Evolutionary conservation across 371 early-diverging fungal genomes (phyloP).

Genomic region (Zancudomyces culisetae): DNA sequence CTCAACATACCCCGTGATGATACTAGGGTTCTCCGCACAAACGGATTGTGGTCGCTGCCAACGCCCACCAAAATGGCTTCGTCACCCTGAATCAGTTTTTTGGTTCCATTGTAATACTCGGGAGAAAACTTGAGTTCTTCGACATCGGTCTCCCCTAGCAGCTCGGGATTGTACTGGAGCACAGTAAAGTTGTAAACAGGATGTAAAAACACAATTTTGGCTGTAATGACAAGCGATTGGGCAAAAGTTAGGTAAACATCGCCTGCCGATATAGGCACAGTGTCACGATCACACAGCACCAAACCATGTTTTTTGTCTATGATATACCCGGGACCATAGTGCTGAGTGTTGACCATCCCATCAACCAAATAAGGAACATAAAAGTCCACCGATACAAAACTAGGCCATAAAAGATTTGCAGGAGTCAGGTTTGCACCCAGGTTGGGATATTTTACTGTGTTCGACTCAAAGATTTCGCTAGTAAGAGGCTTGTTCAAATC

Average conservation of each 20-base stretch:
- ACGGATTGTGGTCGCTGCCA: slow-evolving; percentile 29
- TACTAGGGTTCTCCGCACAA: slow-evolving; percentile 40
- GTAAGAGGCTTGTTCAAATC: slow-evolving; percentile 39
- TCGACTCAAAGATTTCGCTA: slow-evolving; percentile 27
- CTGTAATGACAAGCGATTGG: slow-evolving; percentile 51
- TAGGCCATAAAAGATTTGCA: slow-evolving; percentile 43
- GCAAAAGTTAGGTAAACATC: slow-evolving; percentile 61
- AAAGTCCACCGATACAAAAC: slow-evolving; percentile 46
- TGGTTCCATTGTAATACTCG: slow-evolving; percentile 25
- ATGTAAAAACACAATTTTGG: slow-evolving; percentile 43
- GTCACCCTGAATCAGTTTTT: slow-evolving; percentile 36
- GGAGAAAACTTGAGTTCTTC: slow-evolving; percentile 22
- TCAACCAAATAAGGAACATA: slow-evolving; percentile 49
- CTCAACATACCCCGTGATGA: slow-evolving; percentile 59
- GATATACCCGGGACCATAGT: slow-evolving; percentile 57
- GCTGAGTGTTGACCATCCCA: slow-evolving; percentile 39
- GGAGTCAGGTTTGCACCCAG: slow-evolving; percentile 36
- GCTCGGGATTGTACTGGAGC: slow-evolving; percentile 43
- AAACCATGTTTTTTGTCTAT: slow-evolving; percentile 48
- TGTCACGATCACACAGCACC: slow-evolving; percentile 59
- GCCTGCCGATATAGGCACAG: slow-evolving; percentile 39
- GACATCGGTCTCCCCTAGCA: slow-evolving; percentile 42
- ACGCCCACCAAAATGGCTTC: slow-evolving; percentile 44
- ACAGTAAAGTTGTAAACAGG: slow-evolving; percentile 70
- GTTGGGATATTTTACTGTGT: slow-evolving; percentile 37